A percentile compares a stretch with the other conserved stretches of the same genome.
phyloP scores from a whole-genome alignment of 2,329 filamentous ascomycete genomes.

The Macrophomina phaseolina region DNA sequence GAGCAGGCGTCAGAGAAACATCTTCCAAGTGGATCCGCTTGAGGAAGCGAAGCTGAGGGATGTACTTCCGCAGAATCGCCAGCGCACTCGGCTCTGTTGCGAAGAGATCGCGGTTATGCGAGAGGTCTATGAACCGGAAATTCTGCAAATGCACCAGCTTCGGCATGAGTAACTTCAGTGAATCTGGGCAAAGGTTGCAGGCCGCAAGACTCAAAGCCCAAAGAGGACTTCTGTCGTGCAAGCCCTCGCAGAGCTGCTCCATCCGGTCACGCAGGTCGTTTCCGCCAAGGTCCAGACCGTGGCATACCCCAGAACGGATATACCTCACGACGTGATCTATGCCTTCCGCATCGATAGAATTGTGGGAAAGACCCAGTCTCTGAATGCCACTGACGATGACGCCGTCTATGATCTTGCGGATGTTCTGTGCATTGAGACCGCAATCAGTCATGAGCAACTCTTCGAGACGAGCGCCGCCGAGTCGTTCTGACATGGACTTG shows the following conservation, averaged over 20 bases:
- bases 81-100: constrained; percentile 74
- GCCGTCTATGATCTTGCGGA: constrained; percentile 80
- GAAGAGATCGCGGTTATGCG: constrained; percentile 85
- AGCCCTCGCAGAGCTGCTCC: constrained; percentile 55
- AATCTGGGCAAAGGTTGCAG: constrained; percentile 77
- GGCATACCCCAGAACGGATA: constrained; percentile 75
- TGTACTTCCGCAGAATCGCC: constrained; percentile 76
- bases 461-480: constrained; percentile 77
- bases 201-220: constrained; percentile 87
- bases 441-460: constrained; percentile 85
- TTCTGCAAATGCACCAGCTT: constrained; percentile 71
- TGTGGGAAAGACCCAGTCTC: constrained; percentile 82
- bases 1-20: constrained; percentile 81
- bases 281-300: constrained; percentile 86
- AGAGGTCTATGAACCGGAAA: constrained; percentile 89
- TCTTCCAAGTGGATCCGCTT: constrained; percentile 88
- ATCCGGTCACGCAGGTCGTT: constrained; percentile 69
- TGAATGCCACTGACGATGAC: constrained; percentile 78
- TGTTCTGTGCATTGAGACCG: constrained; percentile 70
- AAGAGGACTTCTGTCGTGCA: constrained; percentile 61
- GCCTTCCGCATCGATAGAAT: constrained; percentile 75
- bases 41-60: constrained; percentile 77
- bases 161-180: constrained; percentile 77
- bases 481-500: constrained; percentile 75
- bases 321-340: constrained; percentile 79